Evolutionary conservation across 2,329 filamentous ascomycete species (phyloP).

Genomic region (Dryadomyces sulphureus): DNA sequence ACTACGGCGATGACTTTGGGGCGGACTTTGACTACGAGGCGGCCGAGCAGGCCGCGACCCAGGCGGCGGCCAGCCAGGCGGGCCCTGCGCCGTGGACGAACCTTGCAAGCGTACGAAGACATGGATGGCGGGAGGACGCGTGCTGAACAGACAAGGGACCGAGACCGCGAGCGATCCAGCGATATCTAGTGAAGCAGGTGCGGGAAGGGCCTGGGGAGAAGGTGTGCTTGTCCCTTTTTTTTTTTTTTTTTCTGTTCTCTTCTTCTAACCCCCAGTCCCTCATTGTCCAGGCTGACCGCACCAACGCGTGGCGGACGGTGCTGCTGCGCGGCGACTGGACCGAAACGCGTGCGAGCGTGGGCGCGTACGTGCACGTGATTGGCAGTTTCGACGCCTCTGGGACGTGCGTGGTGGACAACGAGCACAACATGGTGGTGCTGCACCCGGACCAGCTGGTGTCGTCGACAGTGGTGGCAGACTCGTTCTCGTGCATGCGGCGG

Average conservation of each 20-base stretch:
- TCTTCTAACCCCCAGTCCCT: conserved; percentile 42
- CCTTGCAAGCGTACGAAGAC: conserved; percentile 38
- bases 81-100: conserved; percentile 5
- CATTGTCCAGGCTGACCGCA: conserved; percentile 65
- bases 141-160: conserved; percentile 53
- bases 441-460: conserved; percentile 94
- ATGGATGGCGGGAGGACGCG: conserved; percentile 1
- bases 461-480: conserved; percentile 90
- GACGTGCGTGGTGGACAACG: conserved; percentile 70
- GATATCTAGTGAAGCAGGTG: conserved; percentile 68
- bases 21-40: conserved; percentile 62
- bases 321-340: conserved; percentile 76
- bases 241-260: not conserved
- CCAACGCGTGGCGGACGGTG: conserved; percentile 50
- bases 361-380: conserved; percentile 75
- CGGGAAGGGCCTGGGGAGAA: conserved; percentile 56
- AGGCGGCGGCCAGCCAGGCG: conserved; percentile 28
- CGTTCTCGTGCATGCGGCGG: conserved; percentile 78
- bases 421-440: conserved; percentile 70
- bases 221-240: conserved; percentile 30
- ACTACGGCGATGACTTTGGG: conserved; percentile 61
- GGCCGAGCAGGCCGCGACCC: conserved; percentile 57
- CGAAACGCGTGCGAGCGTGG: conserved; percentile 51
- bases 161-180: conserved; percentile 64
- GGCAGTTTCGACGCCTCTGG: conserved; percentile 57